A percentile compares a stretch with the other conserved stretches of the same genome.
phyloP scores from a whole-genome alignment of 352 stramenopile species.

The Nothophytophthora sp. region DNA sequence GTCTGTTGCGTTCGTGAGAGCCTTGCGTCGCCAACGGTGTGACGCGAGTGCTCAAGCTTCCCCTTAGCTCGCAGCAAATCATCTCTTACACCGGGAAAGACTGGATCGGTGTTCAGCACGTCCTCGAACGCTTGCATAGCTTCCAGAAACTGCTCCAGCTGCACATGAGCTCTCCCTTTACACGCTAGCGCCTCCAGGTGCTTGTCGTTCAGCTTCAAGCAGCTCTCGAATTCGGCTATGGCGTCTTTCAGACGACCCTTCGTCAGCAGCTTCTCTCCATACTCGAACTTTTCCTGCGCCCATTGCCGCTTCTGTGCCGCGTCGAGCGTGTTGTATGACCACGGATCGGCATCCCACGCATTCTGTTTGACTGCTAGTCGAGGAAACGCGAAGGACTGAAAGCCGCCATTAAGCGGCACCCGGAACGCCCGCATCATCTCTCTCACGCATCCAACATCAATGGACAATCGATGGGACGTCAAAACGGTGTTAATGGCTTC shows the following conservation, averaged over 20 bases:
- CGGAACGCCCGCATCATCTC: conserved; percentile 3
- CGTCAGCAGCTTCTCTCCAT: conserved; percentile 20
- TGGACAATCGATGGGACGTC: background rate
- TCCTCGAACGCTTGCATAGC: conserved; percentile 39
- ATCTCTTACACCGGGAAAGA: conserved; percentile 7
- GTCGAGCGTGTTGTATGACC: conserved; percentile 34
- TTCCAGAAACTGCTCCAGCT: conserved; percentile 33
- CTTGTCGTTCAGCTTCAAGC: conserved; percentile 31
- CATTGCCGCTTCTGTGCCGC: conserved; percentile 37
- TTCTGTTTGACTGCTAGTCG: background rate
- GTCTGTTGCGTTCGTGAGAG: background rate
- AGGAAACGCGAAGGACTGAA: conserved; percentile 14
- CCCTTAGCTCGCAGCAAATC: conserved; percentile 22
- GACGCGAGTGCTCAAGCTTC: conserved; percentile 17
- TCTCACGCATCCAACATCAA: conserved; percentile 2
- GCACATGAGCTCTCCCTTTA: conserved; percentile 22
- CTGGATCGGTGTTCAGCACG: conserved; percentile 14
- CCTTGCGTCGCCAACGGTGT: background rate
- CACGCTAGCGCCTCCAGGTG: conserved; percentile 16
- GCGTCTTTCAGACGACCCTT: conserved; percentile 33
- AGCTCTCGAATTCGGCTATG: conserved; percentile 36
- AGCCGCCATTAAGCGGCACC: background rate
- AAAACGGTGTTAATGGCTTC: conserved; percentile 1
- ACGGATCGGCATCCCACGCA: conserved; percentile 3
- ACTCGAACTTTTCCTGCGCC: conserved; percentile 30